Evolutionary conservation across 2,329 filamentous ascomycete species (phyloP).

Genomic region (Lachnellula hyalina): DNA sequence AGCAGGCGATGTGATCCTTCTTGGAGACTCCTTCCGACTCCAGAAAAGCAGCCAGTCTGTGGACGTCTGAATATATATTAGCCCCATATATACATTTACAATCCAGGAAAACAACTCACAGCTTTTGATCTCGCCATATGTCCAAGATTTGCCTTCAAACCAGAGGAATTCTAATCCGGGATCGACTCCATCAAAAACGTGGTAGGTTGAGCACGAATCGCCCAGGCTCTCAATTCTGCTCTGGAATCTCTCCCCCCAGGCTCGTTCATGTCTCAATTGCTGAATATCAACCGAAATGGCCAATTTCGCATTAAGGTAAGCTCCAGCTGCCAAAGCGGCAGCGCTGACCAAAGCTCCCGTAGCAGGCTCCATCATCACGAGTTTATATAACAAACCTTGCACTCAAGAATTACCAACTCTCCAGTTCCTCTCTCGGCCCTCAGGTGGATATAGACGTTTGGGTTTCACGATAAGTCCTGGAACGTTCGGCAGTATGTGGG

Average conservation of each 20-base stretch:
- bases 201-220: conserved; percentile 37
- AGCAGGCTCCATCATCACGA: conserved; percentile 15
- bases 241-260: conserved; percentile 31
- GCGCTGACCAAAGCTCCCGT: conserved; percentile 12
- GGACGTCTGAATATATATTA: conserved; percentile 33
- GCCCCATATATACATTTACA: not conserved
- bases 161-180: conserved; percentile 38
- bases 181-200: conserved; percentile 37
- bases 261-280: conserved; percentile 31
- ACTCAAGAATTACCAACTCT: not conserved
- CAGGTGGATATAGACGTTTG: not conserved
- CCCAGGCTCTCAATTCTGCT: conserved; percentile 35
- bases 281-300: conserved; percentile 36
- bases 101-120: conserved; percentile 26
- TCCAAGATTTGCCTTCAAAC: conserved; percentile 45
- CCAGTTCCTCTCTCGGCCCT: not conserved
- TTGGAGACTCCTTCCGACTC: conserved; percentile 33
- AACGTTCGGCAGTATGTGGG: too few species aligned
- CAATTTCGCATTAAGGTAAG: conserved; percentile 41
- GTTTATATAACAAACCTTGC: not conserved
- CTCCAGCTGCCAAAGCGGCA: conserved; percentile 29
- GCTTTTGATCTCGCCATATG: conserved; percentile 39
- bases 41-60: conserved; percentile 39
- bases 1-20: conserved; percentile 41
- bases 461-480: not conserved